Evolutionary conservation across 2,329 filamentous ascomycete genomes (phyloP), one percentile per base, ranked within the genome.

Genomic region (Curvularia eragrostidis): DNA sequence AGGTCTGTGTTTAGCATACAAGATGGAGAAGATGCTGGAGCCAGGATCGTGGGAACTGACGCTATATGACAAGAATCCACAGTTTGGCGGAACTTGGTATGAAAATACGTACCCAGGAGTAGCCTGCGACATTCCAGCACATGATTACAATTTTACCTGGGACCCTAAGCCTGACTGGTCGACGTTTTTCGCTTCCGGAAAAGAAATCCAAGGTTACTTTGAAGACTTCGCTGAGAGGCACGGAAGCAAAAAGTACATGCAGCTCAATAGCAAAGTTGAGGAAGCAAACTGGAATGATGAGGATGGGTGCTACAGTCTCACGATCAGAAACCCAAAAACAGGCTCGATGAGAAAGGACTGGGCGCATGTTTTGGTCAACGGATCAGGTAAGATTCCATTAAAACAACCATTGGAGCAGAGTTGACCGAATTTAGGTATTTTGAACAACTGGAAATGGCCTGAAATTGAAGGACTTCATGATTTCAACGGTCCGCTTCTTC

Each of bases 71-170:
- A 73, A 73, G 63, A 73, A 73, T 28, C 58, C 66, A 3, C 64
- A 65, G 28, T 71, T 73, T 48, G 71, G 70, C 12, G 71, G 71
- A 38, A 73, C 71, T 4, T 73, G 72, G 72, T 74, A 73, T 55
- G 72, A 75, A 55, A 75, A 75, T 48, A 70, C 65, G 1, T 75
- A 75, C 48, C 72, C 72, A 2, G 73, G 73, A 47, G 66, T 72
- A 13, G 72, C 71, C 24, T 75, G 73, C 53, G 72, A 75, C 57
- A 74, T 75, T 23, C 72, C 72, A 10, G 61, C 69, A 1, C 85
- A 87, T 73, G 86, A 84, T 71, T 88, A 88, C 67, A 85, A 86
- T 66, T 87, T 86, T 66, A 84, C 84, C 2, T 88, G 84, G 82
- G 80, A 82, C 53, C 83, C 82, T 2, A 88, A 88, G 67, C 81